Evolutionary conservation across 345 rosid species (phyloP), one percentile per base, ranked within the genome.

Genomic region (Streptanthus diversifolius): DNA sequence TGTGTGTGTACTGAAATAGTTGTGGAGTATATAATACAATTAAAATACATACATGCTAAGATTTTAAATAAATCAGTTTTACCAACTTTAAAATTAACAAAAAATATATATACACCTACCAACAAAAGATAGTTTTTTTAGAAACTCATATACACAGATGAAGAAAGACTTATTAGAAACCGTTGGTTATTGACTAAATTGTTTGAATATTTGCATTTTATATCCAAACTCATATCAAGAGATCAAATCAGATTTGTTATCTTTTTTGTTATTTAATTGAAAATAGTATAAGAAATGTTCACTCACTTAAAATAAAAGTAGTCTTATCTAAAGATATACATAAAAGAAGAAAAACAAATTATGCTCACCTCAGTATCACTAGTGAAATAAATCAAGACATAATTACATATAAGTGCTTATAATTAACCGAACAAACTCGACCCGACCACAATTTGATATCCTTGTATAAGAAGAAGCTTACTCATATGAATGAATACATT

Each of bases 391-490:
- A 59, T 36, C 12, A 5, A 71, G 68, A 27, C 25, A 61, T 51
- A 64, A 63, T 43, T 64, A 64, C 32, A 18, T 55, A 63, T 63
- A 63, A 52, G 47, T 72, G 59, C 55, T 52, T 40, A 53, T 73
- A 54, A 65, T 73, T 64, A 73, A 73, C 52, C 27, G 64, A 70
- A 63, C 70, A 57, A 57, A 58, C 53, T 36, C 56, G 17, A 56
- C 51, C 77, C 66, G 51, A 17, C 70, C 65, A 44, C 55, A 73
- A 56, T 57, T 63, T 44, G 66, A 65, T 24, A 73, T 33, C 72
- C 66, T 66, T 74, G 44, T 2, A 5, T 8, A 73, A 55, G 71
- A 73, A 55, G 71, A 73, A 65, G 71, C 71, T 55, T 64, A 63
- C 21, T 60, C 52, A 37, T 15, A 66, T 66, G 36, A 49, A 52